These are phyloP conservation scores for Fomitopsis pulvina DNA, from an alignment of 768 basidiomycete genomes.

Conservation along the genomic window DNA sequence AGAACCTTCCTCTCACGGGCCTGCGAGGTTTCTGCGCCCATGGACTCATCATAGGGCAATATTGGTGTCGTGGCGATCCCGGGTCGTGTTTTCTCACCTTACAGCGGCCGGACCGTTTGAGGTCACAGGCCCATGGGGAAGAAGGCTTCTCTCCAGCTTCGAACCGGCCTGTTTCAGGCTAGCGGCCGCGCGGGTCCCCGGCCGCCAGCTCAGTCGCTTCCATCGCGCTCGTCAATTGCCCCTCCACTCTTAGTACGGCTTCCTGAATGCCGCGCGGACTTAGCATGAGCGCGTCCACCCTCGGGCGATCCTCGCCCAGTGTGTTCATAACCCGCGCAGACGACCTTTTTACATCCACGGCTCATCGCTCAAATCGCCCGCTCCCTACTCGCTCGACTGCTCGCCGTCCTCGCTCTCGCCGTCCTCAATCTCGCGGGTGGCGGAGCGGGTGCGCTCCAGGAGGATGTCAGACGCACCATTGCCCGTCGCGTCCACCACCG, in stretches of 20 bases:
- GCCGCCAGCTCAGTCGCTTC: background rate
- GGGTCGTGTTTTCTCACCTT: background rate
- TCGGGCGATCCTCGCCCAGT: background rate
- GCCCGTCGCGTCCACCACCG: background rate
- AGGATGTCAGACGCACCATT: background rate
- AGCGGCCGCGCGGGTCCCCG: background rate
- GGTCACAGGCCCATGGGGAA: background rate
- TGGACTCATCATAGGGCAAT: background rate
- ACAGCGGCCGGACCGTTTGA: background rate
- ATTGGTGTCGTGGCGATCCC: background rate
- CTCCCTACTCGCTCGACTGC: background rate
- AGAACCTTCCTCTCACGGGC: background rate
- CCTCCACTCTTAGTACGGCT: background rate
- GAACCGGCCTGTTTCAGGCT: background rate
- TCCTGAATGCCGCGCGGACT: background rate
- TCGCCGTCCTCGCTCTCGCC: background rate
- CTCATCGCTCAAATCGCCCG: background rate
- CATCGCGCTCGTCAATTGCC: background rate
- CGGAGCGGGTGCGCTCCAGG: background rate
- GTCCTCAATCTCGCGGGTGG: too few species aligned
- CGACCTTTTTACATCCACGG: background rate
- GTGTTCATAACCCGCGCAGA: background rate
- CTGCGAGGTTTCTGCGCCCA: background rate
- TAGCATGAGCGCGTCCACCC: background rate
- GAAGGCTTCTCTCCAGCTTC: background rate